Base-by-base conservation (phyloP, 2,329 filamentous ascomycete species). In the Nemania abortiva region DNA sequence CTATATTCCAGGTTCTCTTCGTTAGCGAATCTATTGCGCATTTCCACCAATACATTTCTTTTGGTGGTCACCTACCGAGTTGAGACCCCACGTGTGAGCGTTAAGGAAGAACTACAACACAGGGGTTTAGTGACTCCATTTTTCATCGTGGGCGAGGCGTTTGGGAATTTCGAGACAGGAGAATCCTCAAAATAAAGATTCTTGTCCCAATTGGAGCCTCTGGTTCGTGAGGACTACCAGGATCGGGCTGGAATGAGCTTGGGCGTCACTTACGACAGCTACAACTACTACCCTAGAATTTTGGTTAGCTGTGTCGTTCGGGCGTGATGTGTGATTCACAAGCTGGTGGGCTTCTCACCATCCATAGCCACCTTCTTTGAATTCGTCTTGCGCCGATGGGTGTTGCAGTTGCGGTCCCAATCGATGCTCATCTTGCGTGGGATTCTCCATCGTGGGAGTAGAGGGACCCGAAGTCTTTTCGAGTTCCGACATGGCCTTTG, bases 1-100 rank as follows among this genome's bases (percentile, higher is more conserved):
- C 84, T 86, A 47, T 85, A 22, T 27, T 0, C 18, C 42, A 4
- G 4, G 15, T 58, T n/a, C 6, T n/a, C n/a, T 47, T 37, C 1
- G 34, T 77, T 69, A 77, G 71, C 37, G 29, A 60, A 34, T 34
- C 54, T 18, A 42, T 65, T 49, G 34, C 27, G 15, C 20, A 20
- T 39, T 60, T 53, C 70, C 15, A 69, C 39, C 34, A 29, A 9
- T 2, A 45, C 37, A 55, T 53, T 29, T 59, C 27, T 53, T 29
- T 59, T 22, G n/a, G 37, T 39, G 15, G 37, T 57, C 20, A 74
- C 85, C 65, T 72, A 88, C 86, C 65, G 87, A 89, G 77, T 93
- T 94, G 69, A 94, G 81, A 7, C 91, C 91, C 91, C 91, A 94
- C 0, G 91, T 93, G 76, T 93, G 91, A 7, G 85, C 88, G 76